Conservation (phyloP, 2,329 filamentous ascomycete genomes). For the Chaetomium strumarium region DNA sequence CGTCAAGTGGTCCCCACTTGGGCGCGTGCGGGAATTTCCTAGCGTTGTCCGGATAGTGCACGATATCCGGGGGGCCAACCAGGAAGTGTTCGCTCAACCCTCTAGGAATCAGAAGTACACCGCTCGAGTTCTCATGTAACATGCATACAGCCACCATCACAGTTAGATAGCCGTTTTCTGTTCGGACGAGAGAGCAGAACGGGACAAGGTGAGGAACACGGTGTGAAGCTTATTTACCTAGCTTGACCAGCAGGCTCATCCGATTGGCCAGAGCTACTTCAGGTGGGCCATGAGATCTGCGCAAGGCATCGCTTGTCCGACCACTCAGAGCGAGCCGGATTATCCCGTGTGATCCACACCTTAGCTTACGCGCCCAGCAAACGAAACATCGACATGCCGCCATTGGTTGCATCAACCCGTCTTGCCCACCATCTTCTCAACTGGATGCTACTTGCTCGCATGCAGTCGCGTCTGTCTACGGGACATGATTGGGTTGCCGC, state of each 20-base stretch:
- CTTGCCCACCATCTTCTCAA: constrained; percentile 6
- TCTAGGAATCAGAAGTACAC: neutral
- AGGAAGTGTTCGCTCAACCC: too few species aligned
- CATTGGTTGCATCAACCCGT: constrained; percentile 16
- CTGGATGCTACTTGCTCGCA: constrained; percentile 1
- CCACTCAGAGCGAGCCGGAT: constrained; percentile 15
- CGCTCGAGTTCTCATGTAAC: neutral
- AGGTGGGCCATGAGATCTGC: neutral
- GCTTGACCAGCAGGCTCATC: neutral
- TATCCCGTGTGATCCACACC: constrained; percentile 7
- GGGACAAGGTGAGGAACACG: neutral
- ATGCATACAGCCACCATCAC: neutral
- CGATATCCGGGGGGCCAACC: neutral
- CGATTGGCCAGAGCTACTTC: constrained; percentile 5
- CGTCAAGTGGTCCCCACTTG: neutral
- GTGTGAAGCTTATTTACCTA: constrained; percentile 12
- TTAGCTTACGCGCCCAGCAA: constrained; percentile 21
- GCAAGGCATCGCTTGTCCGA: constrained; percentile 15
- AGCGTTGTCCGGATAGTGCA: neutral
- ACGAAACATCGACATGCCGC: constrained; percentile 15
- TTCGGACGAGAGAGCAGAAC: too few species aligned
- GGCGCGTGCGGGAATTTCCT: neutral
- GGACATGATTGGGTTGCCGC: constrained; percentile 14
- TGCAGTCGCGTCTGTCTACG: constrained; percentile 4
- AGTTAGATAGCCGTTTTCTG: neutral